A percentile compares a stretch with the other conserved stretches of the same genome.
phyloP scores from a whole-genome alignment of 768 basidiomycete species.

The Leccinum longicurvipes region DNA sequence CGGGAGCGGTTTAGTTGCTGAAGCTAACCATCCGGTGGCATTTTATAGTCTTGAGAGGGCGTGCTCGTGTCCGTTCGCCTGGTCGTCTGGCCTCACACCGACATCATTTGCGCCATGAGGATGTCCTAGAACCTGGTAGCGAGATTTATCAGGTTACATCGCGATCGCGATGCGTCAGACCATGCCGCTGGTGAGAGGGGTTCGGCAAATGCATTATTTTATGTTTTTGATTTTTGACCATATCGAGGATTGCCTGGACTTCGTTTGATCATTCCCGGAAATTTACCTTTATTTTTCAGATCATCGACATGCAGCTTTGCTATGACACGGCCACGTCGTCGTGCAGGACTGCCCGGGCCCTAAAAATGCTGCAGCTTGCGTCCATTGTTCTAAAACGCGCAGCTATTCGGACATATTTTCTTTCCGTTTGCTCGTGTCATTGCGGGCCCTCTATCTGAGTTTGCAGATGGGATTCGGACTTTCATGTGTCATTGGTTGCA shows the following conservation, averaged over 20 bases:
- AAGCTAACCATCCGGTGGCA: slow-evolving; percentile 13
- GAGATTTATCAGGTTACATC: slow-evolving; percentile 24
- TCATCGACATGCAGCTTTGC: slow-evolving; percentile 18
- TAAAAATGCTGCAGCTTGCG: slow-evolving; percentile 8
- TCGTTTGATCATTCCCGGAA: slow-evolving; percentile 24
- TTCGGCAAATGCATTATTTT: slow-evolving; percentile 23
- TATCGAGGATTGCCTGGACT: slow-evolving; percentile 26
- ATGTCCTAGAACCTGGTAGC: slow-evolving; percentile 14
- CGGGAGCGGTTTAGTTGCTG: slow-evolving; percentile 9
- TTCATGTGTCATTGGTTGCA: slow-evolving; percentile 29
- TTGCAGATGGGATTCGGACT: slow-evolving; percentile 30
- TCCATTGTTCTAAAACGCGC: slow-evolving; percentile 10
- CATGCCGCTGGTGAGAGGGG: slow-evolving; percentile 24
- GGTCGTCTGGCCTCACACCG: slow-evolving; percentile 8
- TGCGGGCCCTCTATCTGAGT: slow-evolving; percentile 25
- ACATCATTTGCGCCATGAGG: slow-evolving; percentile 21
- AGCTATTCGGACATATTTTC: slow-evolving; percentile 3
- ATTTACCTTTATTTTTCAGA: slow-evolving; percentile 19
- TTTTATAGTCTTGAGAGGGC: slow-evolving; percentile 26
- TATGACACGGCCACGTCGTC: slow-evolving; percentile 10
- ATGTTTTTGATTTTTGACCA: slow-evolving; percentile 24
- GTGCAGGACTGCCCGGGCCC: slow-evolving; percentile 3
- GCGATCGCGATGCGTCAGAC: slow-evolving; percentile 24
- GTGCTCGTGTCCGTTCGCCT: slow-evolving; percentile 16
- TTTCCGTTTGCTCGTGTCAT: slow-evolving; percentile 8